phyloP scores from a whole-genome alignment of 2,329 filamentous ascomycete species.

The Lomentospora prolificans region DNA sequence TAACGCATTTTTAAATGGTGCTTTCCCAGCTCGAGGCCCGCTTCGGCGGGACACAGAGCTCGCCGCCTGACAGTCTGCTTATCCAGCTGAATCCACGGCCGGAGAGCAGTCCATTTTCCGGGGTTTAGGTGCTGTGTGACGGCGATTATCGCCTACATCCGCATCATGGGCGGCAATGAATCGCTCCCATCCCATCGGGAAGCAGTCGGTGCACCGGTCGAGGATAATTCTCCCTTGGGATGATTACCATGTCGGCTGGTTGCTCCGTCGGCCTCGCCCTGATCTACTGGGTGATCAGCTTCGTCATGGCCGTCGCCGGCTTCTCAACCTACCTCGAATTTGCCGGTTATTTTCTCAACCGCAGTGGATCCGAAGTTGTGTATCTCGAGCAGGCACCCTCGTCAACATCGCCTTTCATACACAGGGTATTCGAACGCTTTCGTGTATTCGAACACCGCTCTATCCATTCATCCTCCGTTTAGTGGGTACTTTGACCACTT shows the following conservation, averaged over 20 bases:
- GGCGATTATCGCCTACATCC: constrained; percentile 31
- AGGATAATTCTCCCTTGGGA: constrained; percentile 48
- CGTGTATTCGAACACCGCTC: constrained; percentile 49
- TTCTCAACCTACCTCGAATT: constrained; percentile 54
- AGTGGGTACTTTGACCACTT: no score
- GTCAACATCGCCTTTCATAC: constrained; percentile 52
- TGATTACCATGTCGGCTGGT: constrained; percentile 43
- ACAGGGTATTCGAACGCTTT: constrained; percentile 49
- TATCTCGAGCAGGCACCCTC: constrained; percentile 59
- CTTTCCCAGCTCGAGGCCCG: constrained; percentile 1
- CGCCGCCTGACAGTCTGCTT: not conserved
- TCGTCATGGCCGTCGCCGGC: constrained; percentile 44
- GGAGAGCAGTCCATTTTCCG: constrained; percentile 15
- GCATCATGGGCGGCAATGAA: constrained; percentile 36
- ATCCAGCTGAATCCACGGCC: not conserved
- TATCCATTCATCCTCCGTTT: no score
- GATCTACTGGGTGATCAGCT: constrained; percentile 56
- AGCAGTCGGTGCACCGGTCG: constrained; percentile 51
- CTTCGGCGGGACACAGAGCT: not conserved
- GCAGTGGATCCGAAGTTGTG: constrained; percentile 56
- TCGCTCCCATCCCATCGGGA: constrained; percentile 46
- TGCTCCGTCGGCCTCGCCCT: constrained; percentile 50
- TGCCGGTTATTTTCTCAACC: constrained; percentile 55
- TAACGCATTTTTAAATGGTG: not conserved
- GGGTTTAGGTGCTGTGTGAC: constrained; percentile 21